phyloP scores from a whole-genome alignment of 805 yeast genomes.

The Pichia exigua region DNA sequence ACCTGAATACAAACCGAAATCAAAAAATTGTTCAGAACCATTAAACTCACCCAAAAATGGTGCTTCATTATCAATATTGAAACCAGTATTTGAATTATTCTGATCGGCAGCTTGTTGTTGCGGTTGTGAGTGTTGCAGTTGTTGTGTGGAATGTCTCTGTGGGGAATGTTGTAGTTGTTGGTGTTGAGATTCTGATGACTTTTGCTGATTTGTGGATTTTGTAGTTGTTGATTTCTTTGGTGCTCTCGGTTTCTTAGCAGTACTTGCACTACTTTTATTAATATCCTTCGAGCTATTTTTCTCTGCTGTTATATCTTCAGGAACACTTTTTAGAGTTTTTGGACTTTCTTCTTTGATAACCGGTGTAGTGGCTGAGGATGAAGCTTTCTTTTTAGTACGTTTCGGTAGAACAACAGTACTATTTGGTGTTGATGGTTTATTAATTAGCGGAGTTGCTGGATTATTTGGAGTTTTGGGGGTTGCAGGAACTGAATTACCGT shows the following conservation, averaged over 20 bases:
- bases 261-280: neutral
- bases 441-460: constrained; percentile 22
- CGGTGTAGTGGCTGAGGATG: constrained; percentile 18
- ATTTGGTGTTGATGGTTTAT: constrained; percentile 17
- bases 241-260: neutral
- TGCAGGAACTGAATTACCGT: constrained; percentile 25
- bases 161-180: neutral
- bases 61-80: constrained; percentile 29
- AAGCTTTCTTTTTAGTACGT: constrained; percentile 5
- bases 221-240: neutral
- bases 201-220: neutral
- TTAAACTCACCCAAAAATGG: constrained; percentile 29
- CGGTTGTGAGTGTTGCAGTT: neutral
- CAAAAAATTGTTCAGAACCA: constrained; percentile 29
- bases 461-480: constrained; percentile 28
- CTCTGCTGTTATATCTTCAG: neutral
- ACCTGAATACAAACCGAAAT: constrained; percentile 27
- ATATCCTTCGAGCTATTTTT: neutral
- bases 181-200: neutral
- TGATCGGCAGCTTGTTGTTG: neutral
- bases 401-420: constrained; percentile 1
- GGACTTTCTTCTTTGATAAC: constrained; percentile 23
- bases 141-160: neutral
- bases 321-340: constrained; percentile 9
- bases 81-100: neutral